Base-by-base conservation (phyloP, 2,329 filamentous ascomycete genomes). In the Epicoccum nigrum region DNA sequence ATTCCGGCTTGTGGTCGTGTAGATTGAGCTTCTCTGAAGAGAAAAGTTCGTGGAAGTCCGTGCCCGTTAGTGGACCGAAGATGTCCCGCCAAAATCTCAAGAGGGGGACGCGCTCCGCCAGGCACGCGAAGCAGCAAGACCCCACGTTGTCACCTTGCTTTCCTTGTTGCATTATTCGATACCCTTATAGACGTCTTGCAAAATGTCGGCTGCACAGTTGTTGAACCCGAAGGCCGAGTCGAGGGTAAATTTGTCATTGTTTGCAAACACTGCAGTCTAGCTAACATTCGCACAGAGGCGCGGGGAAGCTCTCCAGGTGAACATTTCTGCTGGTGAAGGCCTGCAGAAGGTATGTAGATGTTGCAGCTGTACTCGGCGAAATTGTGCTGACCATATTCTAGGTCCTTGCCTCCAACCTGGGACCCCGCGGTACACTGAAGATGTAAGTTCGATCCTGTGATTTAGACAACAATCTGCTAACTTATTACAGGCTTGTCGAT, bases 161-260 rank as follows among this genome's bases (percentile, higher is more conserved):
- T 50, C 35, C 38, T 63, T 61, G 46, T 54, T 57, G 51, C 49
- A 52, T 52, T 52, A 45, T 58, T 61, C 49, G 51, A 64, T 60
- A 60, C 56, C 56, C 56, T 48, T 27, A 57, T 63, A 65, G 48
- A 60, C 40, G 38, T 42, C 56, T 30, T 54, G 51, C 65, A 72
- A 47, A 52, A 97, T 97, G 94, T 97, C 92, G 79, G 94, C 94
- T 67, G 92, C 94, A 72, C 93, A 97, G 81, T 87, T 99, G 71
- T 88, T 99, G 63, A 99, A 99, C 78, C 94, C 94, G 57, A 99
- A 99, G 83, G 94, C 94, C 71, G 94, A 99, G 81, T 97, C 92
- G 68, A 87, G 94, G 79, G 92, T 95, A 82, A 69, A 89, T 80
- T 60, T 53, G 25, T 33, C 30, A 43, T 33, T 45, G 34, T 25